Conservation (phyloP, 495 filamentous ascomycete genomes). For the Daldinia grandis region DNA sequence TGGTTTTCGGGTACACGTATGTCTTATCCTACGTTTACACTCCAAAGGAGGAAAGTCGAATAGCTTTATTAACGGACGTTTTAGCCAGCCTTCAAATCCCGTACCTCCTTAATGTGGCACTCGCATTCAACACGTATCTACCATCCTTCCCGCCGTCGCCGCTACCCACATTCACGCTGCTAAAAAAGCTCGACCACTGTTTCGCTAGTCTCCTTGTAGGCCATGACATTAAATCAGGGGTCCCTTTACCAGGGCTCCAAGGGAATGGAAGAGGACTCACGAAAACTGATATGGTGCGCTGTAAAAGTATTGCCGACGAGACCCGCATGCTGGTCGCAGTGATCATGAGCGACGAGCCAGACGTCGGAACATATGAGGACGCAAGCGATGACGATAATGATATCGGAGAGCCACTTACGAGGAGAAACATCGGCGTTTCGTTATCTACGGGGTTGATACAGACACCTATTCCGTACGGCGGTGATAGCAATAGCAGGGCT, state of each 20-base stretch:
- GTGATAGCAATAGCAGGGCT: background rate
- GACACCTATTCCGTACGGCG: background rate
- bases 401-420: background rate
- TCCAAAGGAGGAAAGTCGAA: background rate
- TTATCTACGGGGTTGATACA: conserved; percentile 27
- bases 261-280: conserved; percentile 54
- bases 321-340: conserved; percentile 73
- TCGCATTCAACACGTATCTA: conserved; percentile 71
- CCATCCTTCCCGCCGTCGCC: conserved; percentile 72
- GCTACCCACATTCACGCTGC: conserved; percentile 66
- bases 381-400: conserved; percentile 13
- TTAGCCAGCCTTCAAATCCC: conserved; percentile 83
- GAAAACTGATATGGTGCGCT: conserved; percentile 82
- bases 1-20: conserved; percentile 86
- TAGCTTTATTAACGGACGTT: background rate
- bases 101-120: conserved; percentile 79
- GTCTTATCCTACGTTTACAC: conserved; percentile 42
- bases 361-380: conserved; percentile 34
- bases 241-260: conserved; percentile 72
- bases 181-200: conserved; percentile 79
- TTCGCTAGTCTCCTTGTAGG: conserved; percentile 77
- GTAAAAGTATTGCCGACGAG: conserved; percentile 77
- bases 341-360: conserved; percentile 58
- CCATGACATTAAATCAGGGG: conserved; percentile 69
- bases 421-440: conserved; percentile 19